Percentiles rank a stretch among this genome's conserved stretches.
phyloP scores from a whole-genome alignment of 495 filamentous ascomycete species.

The Astrothelium subdiscretum region DNA sequence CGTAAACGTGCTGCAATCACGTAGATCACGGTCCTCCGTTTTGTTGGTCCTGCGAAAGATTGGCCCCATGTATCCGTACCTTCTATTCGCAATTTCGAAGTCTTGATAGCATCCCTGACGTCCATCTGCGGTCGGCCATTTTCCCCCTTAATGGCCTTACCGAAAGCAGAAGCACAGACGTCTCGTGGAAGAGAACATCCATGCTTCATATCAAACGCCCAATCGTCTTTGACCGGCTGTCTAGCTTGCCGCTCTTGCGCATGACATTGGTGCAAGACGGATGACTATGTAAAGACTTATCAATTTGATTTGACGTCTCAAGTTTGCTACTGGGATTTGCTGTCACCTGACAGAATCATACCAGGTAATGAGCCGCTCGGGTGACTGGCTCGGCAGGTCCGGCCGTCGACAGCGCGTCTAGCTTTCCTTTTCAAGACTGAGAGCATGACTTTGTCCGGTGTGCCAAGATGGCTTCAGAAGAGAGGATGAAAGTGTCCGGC shows the following conservation, averaged over 20 bases:
- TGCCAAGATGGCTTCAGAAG: not conserved
- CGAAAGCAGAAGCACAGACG: not conserved
- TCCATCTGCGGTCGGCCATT: too few species aligned
- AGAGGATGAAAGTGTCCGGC: not conserved
- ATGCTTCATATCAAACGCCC: not conserved
- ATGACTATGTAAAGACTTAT: not conserved
- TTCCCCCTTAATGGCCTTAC: too few species aligned
- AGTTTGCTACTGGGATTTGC: not conserved
- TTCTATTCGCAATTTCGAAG: too few species aligned
- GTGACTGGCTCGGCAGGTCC: not conserved
- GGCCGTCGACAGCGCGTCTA: not conserved
- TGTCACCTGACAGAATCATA: not conserved
- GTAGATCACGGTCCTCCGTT: too few species aligned
- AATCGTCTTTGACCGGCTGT: not conserved
- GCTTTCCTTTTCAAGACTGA: not conserved
- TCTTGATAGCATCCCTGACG: too few species aligned
- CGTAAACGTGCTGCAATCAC: too few species aligned
- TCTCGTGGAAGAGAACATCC: not conserved
- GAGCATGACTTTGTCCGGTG: not conserved
- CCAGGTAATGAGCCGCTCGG: not conserved
- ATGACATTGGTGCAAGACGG: not conserved
- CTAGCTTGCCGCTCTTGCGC: not conserved
- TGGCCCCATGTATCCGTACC: too few species aligned
- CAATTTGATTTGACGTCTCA: not conserved
- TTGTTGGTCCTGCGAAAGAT: too few species aligned